Conservation (phyloP, 768 basidiomycete species). For the Naganishia randhawae region DNA sequence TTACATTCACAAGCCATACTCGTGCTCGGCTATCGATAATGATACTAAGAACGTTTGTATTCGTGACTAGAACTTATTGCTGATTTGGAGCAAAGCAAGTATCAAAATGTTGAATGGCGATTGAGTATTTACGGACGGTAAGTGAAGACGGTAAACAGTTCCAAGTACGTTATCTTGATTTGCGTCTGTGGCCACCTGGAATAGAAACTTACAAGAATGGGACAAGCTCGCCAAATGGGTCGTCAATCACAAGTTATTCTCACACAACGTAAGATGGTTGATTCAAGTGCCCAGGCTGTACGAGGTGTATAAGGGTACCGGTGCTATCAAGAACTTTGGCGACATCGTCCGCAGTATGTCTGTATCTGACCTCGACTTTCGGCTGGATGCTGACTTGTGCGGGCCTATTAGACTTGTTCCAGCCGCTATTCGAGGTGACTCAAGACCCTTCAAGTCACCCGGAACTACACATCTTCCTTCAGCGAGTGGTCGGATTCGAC, state of each 20-base stretch:
- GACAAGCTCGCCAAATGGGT: constrained; percentile 98
- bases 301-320: constrained; percentile 87
- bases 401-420: constrained; percentile 71
- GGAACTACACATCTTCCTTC: constrained; percentile 89
- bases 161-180: not conserved
- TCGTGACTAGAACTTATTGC: constrained; percentile 74
- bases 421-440: constrained; percentile 92
- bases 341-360: constrained; percentile 81
- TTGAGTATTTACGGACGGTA: constrained; percentile 85
- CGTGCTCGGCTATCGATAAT: not conserved
- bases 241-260: constrained; percentile 83
- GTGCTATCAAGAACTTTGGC: constrained; percentile 77
- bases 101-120: constrained; percentile 98
- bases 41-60: not conserved
- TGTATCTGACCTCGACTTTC: not conserved
- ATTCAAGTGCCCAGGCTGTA: constrained; percentile 93
- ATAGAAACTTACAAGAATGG: constrained; percentile 67
- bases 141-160: constrained; percentile 32
- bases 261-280: constrained; percentile 97
- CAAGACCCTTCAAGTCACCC: constrained; percentile 84
- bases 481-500: constrained; percentile 93
- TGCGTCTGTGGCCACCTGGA: constrained; percentile 7
- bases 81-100: constrained; percentile 98
- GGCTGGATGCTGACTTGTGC: not conserved
- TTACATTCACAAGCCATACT: not conserved